Conservation (phyloP, 805 yeast species). For the Isabelozyma heimii region DNA sequence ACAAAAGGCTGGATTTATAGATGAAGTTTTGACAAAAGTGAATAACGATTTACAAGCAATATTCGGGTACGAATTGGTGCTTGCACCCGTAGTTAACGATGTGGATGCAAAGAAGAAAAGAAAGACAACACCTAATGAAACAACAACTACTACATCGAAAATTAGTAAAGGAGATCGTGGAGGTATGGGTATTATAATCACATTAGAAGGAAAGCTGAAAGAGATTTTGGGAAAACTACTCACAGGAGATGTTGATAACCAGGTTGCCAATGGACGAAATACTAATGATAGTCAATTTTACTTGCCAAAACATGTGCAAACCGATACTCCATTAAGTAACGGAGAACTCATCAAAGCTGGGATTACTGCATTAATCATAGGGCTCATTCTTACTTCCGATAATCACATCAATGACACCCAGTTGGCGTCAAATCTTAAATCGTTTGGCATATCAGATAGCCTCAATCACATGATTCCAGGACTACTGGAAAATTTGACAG, state of each 20-base stretch:
- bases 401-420: slow-evolving; percentile 28
- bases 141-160: neutral
- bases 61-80: neutral
- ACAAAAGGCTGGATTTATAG: neutral
- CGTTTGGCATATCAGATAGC: slow-evolving; percentile 26
- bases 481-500: slow-evolving; percentile 16
- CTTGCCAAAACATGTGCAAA: slow-evolving; percentile 17
- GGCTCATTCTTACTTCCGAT: slow-evolving; percentile 28
- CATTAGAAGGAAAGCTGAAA: neutral
- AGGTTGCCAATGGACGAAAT: slow-evolving; percentile 5
- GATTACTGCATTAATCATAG: slow-evolving; percentile 22
- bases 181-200: neutral
- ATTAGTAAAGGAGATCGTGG: neutral
- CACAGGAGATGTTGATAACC: neutral
- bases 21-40: neutral
- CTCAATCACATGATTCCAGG: slow-evolving; percentile 15
- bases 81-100: neutral
- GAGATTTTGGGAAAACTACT: neutral
- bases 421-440: slow-evolving; percentile 16
- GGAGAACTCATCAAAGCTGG: slow-evolving; percentile 30
- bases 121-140: neutral
- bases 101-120: neutral
- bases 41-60: neutral
- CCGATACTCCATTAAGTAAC: slow-evolving; percentile 17
- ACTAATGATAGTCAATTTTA: slow-evolving; percentile 16